Conservation (phyloP, 208 protist genomes). For the Crithidia thermophila region DNA sequence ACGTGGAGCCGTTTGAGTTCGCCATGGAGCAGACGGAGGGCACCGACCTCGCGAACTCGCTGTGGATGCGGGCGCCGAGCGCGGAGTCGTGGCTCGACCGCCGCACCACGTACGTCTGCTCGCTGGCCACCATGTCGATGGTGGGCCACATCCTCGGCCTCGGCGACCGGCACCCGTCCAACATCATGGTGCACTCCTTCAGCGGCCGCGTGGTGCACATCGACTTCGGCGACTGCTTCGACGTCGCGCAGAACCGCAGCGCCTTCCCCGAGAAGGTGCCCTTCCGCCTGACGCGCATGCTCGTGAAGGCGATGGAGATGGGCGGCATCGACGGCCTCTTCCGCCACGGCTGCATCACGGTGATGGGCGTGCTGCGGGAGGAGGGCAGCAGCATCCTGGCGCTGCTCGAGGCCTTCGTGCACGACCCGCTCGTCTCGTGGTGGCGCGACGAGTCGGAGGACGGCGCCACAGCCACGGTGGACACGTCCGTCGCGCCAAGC, state of each 20-base stretch:
- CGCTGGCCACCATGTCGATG: constrained; percentile 99
- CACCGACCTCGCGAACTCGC: constrained; percentile 94
- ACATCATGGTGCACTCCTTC: constrained; percentile 99
- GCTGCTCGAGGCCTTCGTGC: constrained; percentile 99
- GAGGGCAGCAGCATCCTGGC: constrained; percentile 99
- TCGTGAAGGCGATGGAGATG: constrained; percentile 99
- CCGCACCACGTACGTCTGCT: constrained; percentile 99
- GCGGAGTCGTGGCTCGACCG: constrained; percentile 98
- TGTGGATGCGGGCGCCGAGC: constrained; percentile 98
- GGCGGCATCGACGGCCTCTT: constrained; percentile 99
- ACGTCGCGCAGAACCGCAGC: constrained; percentile 97
- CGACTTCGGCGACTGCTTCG: constrained; percentile 99
- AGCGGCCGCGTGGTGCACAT: constrained; percentile 99
- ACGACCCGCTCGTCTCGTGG: constrained; percentile 99
- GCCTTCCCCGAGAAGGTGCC: constrained; percentile 99
- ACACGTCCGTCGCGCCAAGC: constrained; percentile 11
- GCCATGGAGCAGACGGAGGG: constrained; percentile 96
- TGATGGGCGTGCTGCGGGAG: constrained; percentile 98
- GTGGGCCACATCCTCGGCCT: constrained; percentile 98
- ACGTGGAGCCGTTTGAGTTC: constrained; percentile 98
- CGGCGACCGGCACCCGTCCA: constrained; percentile 99
- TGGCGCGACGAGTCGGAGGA: constrained; percentile 80
- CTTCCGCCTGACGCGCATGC: constrained; percentile 99
- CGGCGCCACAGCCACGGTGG: constrained; percentile 7
- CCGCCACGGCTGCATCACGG: constrained; percentile 96